These are phyloP conservation scores for Mucor sp. DNA, from an alignment of 371 early-diverging fungal species.

Conservation along the genomic window DNA sequence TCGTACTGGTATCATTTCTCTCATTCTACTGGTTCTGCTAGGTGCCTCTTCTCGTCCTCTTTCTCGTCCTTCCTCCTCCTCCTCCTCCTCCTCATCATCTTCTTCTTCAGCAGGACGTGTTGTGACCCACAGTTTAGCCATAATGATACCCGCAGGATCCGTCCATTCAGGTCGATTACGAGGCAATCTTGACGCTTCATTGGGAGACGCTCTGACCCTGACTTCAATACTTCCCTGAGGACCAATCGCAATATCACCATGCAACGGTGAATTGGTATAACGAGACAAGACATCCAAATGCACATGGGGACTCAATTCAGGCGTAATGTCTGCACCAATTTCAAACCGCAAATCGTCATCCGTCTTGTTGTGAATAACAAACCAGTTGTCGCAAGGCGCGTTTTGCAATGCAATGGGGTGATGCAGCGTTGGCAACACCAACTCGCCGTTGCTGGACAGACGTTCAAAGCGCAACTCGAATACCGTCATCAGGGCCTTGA, in stretches of 20 bases:
- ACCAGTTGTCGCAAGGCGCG: slow-evolving; percentile 82
- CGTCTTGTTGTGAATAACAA: slow-evolving; percentile 74
- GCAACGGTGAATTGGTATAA: slow-evolving; percentile 82
- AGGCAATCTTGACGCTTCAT: slow-evolving; percentile 62
- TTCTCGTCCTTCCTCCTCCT: background rate
- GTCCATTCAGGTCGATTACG: slow-evolving; percentile 55
- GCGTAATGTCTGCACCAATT: slow-evolving; percentile 64
- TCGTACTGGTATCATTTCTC: slow-evolving; percentile 71
- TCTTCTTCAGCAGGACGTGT: slow-evolving; percentile 45
- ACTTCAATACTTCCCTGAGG: slow-evolving; percentile 77
- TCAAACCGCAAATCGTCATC: slow-evolving; percentile 82
- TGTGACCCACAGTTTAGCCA: slow-evolving; percentile 65
- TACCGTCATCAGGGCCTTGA: slow-evolving; percentile 67
- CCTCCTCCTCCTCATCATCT: slow-evolving; percentile 13
- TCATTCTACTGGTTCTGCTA: slow-evolving; percentile 24
- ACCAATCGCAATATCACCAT: slow-evolving; percentile 69
- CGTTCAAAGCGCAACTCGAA: slow-evolving; percentile 83
- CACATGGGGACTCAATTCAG: slow-evolving; percentile 64
- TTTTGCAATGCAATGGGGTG: slow-evolving; percentile 66
- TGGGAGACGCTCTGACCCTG: slow-evolving; percentile 70
- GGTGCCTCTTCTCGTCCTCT: no score
- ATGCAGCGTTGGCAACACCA: slow-evolving; percentile 72
- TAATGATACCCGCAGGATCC: slow-evolving; percentile 60
- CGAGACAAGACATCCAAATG: slow-evolving; percentile 78
- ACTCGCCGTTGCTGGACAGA: slow-evolving; percentile 57